A percentile compares a stretch with the other conserved stretches of the same genome.
Conservation (phyloP, 192 early-diverging fungal genomes). For the Pilaira anomala region DNA sequence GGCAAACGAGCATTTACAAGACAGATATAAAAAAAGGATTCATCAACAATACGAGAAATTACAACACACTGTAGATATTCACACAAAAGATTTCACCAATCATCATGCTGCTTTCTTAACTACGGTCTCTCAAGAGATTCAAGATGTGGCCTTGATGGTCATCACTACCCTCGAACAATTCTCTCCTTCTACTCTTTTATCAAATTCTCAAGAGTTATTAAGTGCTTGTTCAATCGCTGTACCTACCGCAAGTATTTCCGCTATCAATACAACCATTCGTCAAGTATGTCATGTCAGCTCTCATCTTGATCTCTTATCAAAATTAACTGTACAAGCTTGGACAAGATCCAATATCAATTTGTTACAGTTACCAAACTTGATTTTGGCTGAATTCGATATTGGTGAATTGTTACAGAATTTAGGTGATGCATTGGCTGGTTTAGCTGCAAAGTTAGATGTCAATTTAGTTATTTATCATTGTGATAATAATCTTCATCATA, state of each 20-base stretch:
- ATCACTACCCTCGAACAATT: conserved; percentile 50
- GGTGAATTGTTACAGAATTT: conserved; percentile 54
- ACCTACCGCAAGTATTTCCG: conserved; percentile 51
- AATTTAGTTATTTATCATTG: conserved; percentile 56
- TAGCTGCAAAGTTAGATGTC: conserved; percentile 48
- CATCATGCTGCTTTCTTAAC: conserved; percentile 33
- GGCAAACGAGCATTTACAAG: background rate
- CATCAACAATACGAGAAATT: background rate
- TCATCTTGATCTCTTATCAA: conserved; percentile 39
- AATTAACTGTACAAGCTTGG: conserved; percentile 25
- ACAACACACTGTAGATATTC: background rate
- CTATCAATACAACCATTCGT: conserved; percentile 51
- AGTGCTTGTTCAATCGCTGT: conserved; percentile 53
- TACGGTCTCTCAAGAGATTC: conserved; percentile 43
- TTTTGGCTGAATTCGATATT: conserved; percentile 46
- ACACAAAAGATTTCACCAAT: background rate
- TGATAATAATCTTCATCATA: conserved; percentile 50
- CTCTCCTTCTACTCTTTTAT: conserved; percentile 43
- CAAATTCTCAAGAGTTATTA: conserved; percentile 47
- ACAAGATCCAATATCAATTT: conserved; percentile 18
- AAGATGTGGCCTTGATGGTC: conserved; percentile 46
- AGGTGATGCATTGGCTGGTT: conserved; percentile 56
- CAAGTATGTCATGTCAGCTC: conserved; percentile 51
- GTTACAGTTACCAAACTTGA: conserved; percentile 14
- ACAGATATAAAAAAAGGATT: background rate